Evolutionary conservation across 176 grass and related monocot species (phyloP).

Genomic region (Panicum miliaceum): DNA sequence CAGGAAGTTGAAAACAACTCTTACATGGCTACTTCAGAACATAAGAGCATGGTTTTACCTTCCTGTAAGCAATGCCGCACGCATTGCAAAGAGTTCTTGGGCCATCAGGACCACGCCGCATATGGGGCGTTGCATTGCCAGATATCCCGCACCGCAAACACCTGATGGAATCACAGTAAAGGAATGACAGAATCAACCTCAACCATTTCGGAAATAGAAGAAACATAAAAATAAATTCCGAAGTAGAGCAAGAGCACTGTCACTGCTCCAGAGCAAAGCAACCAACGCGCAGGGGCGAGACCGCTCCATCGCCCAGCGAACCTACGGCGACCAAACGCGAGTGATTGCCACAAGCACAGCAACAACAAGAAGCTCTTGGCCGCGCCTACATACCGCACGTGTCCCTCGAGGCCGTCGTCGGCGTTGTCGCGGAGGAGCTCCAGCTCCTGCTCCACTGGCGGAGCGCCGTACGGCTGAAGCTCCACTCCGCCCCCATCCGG

Average conservation of each 20-base stretch:
- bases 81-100: constrained; percentile 95
- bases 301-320: not conserved
- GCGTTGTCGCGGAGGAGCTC: constrained; percentile 51
- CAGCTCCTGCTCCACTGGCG: constrained; percentile 50
- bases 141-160: constrained; percentile 82
- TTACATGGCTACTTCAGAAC: not conserved
- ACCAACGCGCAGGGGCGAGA: not conserved
- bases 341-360: constrained; percentile 14
- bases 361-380: not conserved
- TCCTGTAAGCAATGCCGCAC: constrained; percentile 85
- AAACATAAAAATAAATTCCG: constrained; percentile 20
- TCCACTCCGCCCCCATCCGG: constrained; percentile 56
- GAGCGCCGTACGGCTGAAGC: constrained; percentile 32
- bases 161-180: constrained; percentile 53
- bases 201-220: constrained; percentile 12
- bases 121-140: constrained; percentile 74
- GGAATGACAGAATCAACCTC: constrained; percentile 19
- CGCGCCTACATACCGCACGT: constrained; percentile 54
- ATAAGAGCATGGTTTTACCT: constrained; percentile 50
- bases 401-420: constrained; percentile 55
- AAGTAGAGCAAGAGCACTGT: constrained; percentile 28
- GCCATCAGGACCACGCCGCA: constrained; percentile 91
- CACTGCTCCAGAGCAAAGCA: constrained; percentile 10
- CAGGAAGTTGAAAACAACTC: not conserved
- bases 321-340: not conserved